Percentiles rank a stretch among this genome's conserved stretches.
Evolutionary conservation across 1,284 basidiomycete species (phyloP).

Genomic region (Trichosporon ovoides): DNA sequence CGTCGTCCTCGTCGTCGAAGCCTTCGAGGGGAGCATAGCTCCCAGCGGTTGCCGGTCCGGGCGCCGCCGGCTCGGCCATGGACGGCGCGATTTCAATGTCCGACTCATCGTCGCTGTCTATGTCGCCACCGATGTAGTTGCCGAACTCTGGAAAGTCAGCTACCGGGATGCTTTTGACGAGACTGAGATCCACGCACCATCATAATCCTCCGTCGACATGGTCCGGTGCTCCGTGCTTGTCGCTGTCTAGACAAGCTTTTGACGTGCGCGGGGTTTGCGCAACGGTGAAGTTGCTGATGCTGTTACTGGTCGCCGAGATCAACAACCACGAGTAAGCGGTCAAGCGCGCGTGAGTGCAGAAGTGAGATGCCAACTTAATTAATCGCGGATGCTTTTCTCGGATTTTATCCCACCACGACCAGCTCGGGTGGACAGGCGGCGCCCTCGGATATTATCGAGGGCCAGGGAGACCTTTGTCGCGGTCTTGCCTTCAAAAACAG

Average conservation of each 20-base stretch:
- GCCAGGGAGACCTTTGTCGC: no score
- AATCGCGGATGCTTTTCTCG: background rate
- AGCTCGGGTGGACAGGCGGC: background rate
- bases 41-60: constrained; percentile 30
- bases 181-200: constrained; percentile 29
- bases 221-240: background rate
- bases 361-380: background rate
- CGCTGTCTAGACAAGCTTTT: background rate
- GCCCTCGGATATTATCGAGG: constrained; percentile 1
- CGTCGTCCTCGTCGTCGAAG: constrained; percentile 44
- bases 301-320: background rate
- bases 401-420: background rate
- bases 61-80: constrained; percentile 24
- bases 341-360: background rate
- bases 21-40: constrained; percentile 48
- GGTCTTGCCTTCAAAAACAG: background rate
- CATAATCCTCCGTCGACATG: constrained; percentile 50
- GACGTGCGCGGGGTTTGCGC: background rate
- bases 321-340: background rate
- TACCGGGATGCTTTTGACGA: background rate
- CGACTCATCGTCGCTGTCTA: constrained; percentile 77
- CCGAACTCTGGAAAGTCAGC: constrained; percentile 58
- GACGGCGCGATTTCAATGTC: constrained; percentile 35
- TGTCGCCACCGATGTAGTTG: constrained; percentile 89
- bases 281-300: background rate